Evolutionary conservation across 1,139 yeast genomes (phyloP), one percentile per base, ranked within the genome.

Genomic region (Blastobotrys ciferrii): DNA sequence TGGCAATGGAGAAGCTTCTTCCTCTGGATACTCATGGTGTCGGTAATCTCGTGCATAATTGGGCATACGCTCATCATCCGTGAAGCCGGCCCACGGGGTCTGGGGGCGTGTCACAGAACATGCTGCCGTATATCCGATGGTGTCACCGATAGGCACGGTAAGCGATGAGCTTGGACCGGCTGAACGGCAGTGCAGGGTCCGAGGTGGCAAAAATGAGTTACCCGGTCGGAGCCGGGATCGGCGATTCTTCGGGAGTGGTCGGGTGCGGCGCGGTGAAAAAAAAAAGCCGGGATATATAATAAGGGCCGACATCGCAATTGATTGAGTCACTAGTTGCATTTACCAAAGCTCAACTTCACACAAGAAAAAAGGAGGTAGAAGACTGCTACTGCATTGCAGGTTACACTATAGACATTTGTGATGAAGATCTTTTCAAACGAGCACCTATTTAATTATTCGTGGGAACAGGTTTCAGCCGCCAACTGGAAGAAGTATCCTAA

Each of bases 401-500:
- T 23, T 23, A 23, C 28, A 14, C 13, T 25, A 18, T 42, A 32
- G 28, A 32, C 25, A 6, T 14, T 3, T 12, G 53, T 37, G 47
- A 89, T 91, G 98, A 88, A 85, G 68, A 74, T 89, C 50, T 89
- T 87, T 63, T 80, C 80, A 46, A 77, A 87, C 38, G 67, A 74
- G 18, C 92, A 86, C 64, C 72, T 69, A 32, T 91, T 88, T 67
- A 72, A 80, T 53, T 91, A 91, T 62, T 80, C 95, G 0, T 91
- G 98, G 97, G 95, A 86, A 36, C 89, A 87, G 62, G 96, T 92
- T 15, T 86, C 96, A 0, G 91, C 95, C 0, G 98, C 98, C 51
- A 91, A 92, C 67, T 92, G 98, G 98, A 82, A 81, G 57, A 92
- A 92, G 62, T 92, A 92, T 68, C 98, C 98, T 13, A 92, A 92